phyloP scores from a whole-genome alignment of 306 rosid genomes.

The Castanea mollissima region DNA sequence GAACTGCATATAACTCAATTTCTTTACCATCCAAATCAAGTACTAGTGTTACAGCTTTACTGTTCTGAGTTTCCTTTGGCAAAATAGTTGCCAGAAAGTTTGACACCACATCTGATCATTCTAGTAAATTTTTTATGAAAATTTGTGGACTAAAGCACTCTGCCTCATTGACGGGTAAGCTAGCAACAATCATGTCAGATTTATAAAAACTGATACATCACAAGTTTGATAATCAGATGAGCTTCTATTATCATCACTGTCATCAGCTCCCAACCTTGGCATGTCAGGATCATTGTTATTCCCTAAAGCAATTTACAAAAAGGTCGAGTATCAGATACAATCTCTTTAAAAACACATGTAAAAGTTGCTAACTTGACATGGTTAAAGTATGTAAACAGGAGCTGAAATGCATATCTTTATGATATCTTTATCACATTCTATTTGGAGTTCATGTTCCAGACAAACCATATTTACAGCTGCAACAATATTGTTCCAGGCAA shows the following conservation, averaged over 20 bases:
- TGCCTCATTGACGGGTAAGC: constrained; percentile 63
- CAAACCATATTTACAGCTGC: background rate
- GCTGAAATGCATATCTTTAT: background rate
- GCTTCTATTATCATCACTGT: constrained; percentile 45
- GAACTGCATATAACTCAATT: constrained; percentile 7
- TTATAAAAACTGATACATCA: constrained; percentile 81
- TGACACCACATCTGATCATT: constrained; percentile 72
- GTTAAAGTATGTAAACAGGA: background rate
- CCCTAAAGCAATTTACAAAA: constrained; percentile 27
- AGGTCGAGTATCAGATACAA: constrained; percentile 10
- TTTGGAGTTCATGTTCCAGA: background rate
- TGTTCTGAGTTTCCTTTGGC: constrained; percentile 56
- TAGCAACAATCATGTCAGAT: constrained; percentile 89
- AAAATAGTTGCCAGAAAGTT: constrained; percentile 46
- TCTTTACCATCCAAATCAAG: constrained; percentile 97
- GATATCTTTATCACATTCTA: background rate
- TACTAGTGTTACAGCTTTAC: constrained; percentile 70
- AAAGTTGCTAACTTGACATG: background rate
- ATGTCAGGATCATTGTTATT: constrained; percentile 41
- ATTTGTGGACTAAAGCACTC: constrained; percentile 85
- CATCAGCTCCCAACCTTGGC: constrained; percentile 55
- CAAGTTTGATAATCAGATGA: constrained; percentile 59
- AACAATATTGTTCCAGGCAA: background rate
- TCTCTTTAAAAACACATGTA: background rate
- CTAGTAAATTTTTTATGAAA: constrained; percentile 79